A percentile compares a stretch with the other conserved stretches of the same genome.
These are phyloP conservation scores for Iris pallida DNA, from an alignment of 116 monocot species.

Conservation along the genomic window DNA sequence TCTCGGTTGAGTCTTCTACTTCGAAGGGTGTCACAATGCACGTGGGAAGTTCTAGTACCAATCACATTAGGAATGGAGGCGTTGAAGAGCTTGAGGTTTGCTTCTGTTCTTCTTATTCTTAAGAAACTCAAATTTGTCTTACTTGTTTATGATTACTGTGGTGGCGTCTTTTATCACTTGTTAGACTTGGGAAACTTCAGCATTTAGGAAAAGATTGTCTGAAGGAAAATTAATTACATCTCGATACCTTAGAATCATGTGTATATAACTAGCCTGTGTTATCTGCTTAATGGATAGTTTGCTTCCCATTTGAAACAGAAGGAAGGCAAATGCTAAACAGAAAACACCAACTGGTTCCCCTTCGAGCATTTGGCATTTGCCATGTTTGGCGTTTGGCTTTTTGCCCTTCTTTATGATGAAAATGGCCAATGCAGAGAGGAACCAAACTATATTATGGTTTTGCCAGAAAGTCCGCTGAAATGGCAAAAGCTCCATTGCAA, in stretches of 20 bases:
- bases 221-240: neutral
- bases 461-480: neutral
- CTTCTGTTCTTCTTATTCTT: conserved; percentile 17
- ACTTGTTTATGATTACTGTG: neutral
- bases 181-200: neutral
- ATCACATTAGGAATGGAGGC: conserved; percentile 19
- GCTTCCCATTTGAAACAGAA: neutral
- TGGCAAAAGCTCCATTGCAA: neutral
- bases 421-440: neutral
- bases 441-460: neutral
- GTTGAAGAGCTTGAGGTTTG: conserved; percentile 61
- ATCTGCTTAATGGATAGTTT: neutral
- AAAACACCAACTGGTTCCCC: no score
- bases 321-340: no score
- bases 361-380: no score
- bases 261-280: neutral
- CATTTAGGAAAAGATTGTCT: neutral
- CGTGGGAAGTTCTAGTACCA: conserved; percentile 4
- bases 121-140: neutral
- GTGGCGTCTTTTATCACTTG: neutral
- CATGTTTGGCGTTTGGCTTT: no score
- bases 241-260: neutral
- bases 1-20: conserved; percentile 5
- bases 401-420: no score
- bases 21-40: conserved; percentile 13